These are phyloP conservation scores for Fusarium proliferatum DNA, from an alignment of 2,329 filamentous ascomycete species.

Conservation along the genomic window DNA sequence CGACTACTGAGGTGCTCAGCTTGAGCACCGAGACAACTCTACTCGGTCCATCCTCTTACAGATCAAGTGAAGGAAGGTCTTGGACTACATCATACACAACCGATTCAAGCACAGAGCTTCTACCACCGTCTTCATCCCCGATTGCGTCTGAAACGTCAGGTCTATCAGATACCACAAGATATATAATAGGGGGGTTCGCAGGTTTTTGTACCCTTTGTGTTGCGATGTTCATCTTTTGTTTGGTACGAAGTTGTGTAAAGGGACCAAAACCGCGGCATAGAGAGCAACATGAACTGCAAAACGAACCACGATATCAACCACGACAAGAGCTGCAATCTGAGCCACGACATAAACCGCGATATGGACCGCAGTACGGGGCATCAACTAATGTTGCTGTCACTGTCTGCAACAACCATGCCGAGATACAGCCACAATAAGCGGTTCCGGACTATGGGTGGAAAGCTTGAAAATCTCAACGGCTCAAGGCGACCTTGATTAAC, in stretches of 20 bases:
- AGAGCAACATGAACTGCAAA: background rate
- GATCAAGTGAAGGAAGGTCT: background rate
- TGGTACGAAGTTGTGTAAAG: background rate
- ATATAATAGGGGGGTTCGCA: background rate
- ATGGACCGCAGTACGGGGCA: background rate
- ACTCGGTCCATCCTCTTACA: background rate
- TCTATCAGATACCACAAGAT: background rate
- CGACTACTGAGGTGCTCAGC: background rate
- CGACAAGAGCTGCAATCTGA: background rate
- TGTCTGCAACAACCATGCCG: background rate
- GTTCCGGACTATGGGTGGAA: background rate
- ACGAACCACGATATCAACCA: background rate
- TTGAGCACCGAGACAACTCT: background rate
- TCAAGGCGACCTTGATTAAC: background rate
- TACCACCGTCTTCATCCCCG: background rate
- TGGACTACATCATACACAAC: background rate
- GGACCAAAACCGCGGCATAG: background rate
- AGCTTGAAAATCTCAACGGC: background rate
- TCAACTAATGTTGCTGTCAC: background rate
- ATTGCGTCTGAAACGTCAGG: accelerated
- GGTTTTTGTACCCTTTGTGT: background rate
- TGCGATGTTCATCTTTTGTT: accelerated
- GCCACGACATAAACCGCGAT: background rate
- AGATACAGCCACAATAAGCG: background rate
- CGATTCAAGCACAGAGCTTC: background rate